Conservation (phyloP, 371 early-diverging fungal species). For the Lichtheimia hyalospora region DNA sequence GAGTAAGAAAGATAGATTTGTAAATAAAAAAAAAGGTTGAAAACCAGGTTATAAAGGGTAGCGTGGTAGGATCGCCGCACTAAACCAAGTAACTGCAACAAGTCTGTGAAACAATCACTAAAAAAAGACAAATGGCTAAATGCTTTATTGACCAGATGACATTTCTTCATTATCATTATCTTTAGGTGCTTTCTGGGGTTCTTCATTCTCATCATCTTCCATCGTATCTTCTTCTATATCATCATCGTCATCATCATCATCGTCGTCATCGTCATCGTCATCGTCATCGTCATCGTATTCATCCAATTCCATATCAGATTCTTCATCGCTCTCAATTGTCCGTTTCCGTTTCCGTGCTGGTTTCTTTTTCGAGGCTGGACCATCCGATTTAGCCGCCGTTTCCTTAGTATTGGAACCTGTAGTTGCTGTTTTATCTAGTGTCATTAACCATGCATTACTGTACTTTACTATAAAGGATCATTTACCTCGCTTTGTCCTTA, state of each 20-base stretch:
- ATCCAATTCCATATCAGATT: slow-evolving; percentile 3
- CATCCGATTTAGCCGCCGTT: neutral
- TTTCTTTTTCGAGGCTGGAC: neutral
- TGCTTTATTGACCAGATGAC: too few species aligned
- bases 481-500: slow-evolving; percentile 3
- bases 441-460: neutral
- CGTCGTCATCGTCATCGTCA: slow-evolving; percentile 1
- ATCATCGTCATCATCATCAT: slow-evolving; percentile 1
- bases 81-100: too few species aligned
- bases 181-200: too few species aligned
- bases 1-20: too few species aligned
- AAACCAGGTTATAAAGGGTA: too few species aligned
- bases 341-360: slow-evolving; percentile 7
- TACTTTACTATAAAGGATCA: neutral
- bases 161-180: neutral
- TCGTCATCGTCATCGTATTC: neutral
- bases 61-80: too few species aligned
- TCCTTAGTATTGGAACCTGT: neutral
- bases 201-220: neutral
- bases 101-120: too few species aligned
- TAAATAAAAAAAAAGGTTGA: too few species aligned
- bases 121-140: too few species aligned
- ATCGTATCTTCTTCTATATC: slow-evolving; percentile 4
- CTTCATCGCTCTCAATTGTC: neutral
- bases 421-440: neutral